Evolutionary conservation across 2,329 filamentous ascomycete species (phyloP).

Genomic region (Cytospora piceicola): DNA sequence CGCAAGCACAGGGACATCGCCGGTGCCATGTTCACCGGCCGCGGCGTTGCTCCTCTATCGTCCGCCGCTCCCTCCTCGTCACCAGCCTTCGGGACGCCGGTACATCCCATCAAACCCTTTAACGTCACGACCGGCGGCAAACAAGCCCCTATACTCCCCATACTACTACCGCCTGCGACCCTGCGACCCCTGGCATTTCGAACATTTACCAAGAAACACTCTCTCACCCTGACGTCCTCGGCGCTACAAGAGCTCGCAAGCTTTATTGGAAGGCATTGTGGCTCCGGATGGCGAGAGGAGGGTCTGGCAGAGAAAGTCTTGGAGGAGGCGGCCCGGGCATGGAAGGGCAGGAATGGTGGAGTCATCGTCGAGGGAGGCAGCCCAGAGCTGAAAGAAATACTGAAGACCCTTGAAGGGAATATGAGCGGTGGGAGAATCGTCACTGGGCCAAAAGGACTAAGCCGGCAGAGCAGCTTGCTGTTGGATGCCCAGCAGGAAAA

Average conservation of each 20-base stretch:
- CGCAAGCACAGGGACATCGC: conserved; percentile 32
- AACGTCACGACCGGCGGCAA: conserved; percentile 53
- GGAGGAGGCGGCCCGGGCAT: conserved; percentile 86
- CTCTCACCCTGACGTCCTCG: conserved; percentile 85
- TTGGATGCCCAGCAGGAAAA: conserved; percentile 61
- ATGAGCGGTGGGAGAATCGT: conserved; percentile 83
- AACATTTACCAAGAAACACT: conserved; percentile 97
- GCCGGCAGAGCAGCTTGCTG: conserved; percentile 66
- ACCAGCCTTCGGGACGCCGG: conserved; percentile 85
- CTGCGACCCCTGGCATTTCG: conserved; percentile 90
- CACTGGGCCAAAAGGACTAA: conserved; percentile 55
- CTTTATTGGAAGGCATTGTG: conserved; percentile 93
- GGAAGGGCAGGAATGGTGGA: conserved; percentile 87
- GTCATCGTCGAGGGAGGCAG: conserved; percentile 87
- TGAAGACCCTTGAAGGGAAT: conserved; percentile 81
- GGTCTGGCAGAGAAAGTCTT: conserved; percentile 89
- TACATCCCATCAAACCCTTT: conserved; percentile 74
- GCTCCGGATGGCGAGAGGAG: conserved; percentile 94
- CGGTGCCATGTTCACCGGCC: conserved; percentile 31
- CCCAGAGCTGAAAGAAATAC: conserved; percentile 76
- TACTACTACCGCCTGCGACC: conserved; percentile 84
- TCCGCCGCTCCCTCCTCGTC: conserved; percentile 84
- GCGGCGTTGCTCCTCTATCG: conserved; percentile 36
- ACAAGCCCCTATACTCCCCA: conserved; percentile 73
- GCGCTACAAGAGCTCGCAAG: conserved; percentile 82